Evolutionary conservation across 345 rosid genomes (phyloP).

Genomic region (Hibiscus syriacus): DNA sequence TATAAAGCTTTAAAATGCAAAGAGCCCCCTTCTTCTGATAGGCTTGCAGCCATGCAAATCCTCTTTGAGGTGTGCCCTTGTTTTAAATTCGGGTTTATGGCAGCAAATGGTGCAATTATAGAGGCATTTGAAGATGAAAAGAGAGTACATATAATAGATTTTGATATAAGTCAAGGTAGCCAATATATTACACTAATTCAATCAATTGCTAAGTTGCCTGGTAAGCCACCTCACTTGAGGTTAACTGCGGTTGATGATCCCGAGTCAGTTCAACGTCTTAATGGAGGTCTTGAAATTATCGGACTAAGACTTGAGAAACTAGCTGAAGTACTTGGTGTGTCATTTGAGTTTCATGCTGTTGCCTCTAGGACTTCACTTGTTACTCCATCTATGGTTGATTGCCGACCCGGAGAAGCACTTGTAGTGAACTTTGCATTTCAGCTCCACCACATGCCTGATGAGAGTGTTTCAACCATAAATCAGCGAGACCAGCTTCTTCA

Average conservation of each 20-base stretch:
- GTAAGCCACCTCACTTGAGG: slow-evolving; percentile 52
- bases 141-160: slow-evolving; percentile 77
- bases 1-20: slow-evolving; percentile 91
- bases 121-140: slow-evolving; percentile 72
- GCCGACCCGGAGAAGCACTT: slow-evolving; percentile 63
- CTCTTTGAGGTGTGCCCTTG: slow-evolving; percentile 97
- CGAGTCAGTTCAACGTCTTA: slow-evolving; percentile 80
- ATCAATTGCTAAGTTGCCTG: slow-evolving; percentile 41
- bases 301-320: slow-evolving; percentile 80
- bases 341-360: slow-evolving; percentile 64
- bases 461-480: slow-evolving; percentile 87
- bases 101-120: slow-evolving; percentile 78
- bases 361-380: slow-evolving; percentile 66
- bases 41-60: slow-evolving; percentile 98
- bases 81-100: slow-evolving; percentile 87
- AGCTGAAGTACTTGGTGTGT: slow-evolving; percentile 54
- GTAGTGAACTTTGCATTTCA: slow-evolving; percentile 92
- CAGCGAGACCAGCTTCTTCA: slow-evolving; percentile 87
- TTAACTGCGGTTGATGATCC: slow-evolving; percentile 95
- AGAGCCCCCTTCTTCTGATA: slow-evolving; percentile 89
- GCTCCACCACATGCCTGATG: slow-evolving; percentile 99
- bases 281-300: slow-evolving; percentile 66
- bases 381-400: slow-evolving; percentile 60
- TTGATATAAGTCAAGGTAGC: slow-evolving; percentile 90
- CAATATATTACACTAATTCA: slow-evolving; percentile 86